phyloP scores from a whole-genome alignment of 345 rosid genomes.

The Populus nigra region DNA sequence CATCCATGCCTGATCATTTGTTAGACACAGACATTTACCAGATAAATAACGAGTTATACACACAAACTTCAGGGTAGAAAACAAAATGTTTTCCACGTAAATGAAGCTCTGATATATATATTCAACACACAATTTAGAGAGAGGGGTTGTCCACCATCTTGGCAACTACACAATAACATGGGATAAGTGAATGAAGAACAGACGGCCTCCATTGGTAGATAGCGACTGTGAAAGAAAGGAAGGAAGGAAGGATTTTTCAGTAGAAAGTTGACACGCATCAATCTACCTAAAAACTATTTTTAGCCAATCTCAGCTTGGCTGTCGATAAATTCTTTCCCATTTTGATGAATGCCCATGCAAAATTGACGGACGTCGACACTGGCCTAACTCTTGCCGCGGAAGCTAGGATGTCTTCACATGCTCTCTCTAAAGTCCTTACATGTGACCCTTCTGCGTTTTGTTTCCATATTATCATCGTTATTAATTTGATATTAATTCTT shows the following conservation, averaged over 20 bases:
- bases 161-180: neutral
- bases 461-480: neutral
- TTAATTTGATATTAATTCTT: neutral
- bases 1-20: no score
- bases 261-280: conserved; percentile 27
- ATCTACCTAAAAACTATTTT: neutral
- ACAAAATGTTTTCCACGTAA: no score
- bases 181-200: neutral
- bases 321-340: conserved; percentile 31
- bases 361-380: conserved; percentile 43
- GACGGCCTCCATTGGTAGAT: neutral
- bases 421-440: conserved; percentile 7
- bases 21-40: no score
- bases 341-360: conserved; percentile 47
- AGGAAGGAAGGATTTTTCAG: neutral
- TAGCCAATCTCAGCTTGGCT: conserved; percentile 32
- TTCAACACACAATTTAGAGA: no score
- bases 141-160: neutral
- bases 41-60: no score
- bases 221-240: no score
- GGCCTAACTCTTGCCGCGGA: conserved; percentile 45
- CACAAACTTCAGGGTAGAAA: no score
- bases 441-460: neutral
- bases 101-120: no score
- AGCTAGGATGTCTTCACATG: conserved; percentile 36